Evolutionary conservation across 2,329 filamentous ascomycete genomes (phyloP).

Genomic region (Neofusicoccum parvum): DNA sequence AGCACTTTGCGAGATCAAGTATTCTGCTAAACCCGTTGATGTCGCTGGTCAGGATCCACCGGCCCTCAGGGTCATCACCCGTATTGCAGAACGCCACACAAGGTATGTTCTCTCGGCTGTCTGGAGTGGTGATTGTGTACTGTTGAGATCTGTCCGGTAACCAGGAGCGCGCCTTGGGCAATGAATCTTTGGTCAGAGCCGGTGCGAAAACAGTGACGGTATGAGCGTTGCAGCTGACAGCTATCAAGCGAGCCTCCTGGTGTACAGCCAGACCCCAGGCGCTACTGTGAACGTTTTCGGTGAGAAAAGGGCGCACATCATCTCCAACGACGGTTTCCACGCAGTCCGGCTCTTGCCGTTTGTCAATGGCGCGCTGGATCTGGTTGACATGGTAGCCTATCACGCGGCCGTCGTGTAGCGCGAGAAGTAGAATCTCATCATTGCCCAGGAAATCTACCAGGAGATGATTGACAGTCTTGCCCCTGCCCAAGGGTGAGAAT

Average conservation of each 20-base stretch:
- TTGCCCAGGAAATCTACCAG: conserved; percentile 48
- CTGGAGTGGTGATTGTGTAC: neutral
- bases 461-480: conserved; percentile 47
- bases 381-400: conserved; percentile 42
- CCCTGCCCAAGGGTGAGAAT: neutral
- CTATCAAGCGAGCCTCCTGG: conserved; percentile 77
- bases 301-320: conserved; percentile 62
- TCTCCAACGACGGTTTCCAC: conserved; percentile 43
- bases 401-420: conserved; percentile 61
- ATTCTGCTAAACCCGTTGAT: conserved; percentile 54
- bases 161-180: neutral
- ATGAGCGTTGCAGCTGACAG: conserved; percentile 76
- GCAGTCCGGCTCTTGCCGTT: conserved; percentile 9
- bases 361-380: conserved; percentile 32
- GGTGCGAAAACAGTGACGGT: conserved; percentile 62
- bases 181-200: conserved; percentile 47
- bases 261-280: conserved; percentile 92
- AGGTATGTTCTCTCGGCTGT: conserved; percentile 55
- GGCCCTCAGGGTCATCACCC: conserved; percentile 55
- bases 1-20: conserved; percentile 46
- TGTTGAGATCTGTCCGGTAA: conserved; percentile 2
- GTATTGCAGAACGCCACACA: conserved; percentile 61
- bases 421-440: conserved; percentile 53
- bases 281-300: conserved; percentile 72
- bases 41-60: conserved; percentile 60